Evolutionary conservation across 306 rosid genomes (phyloP).

Genomic region (Citrullus mucosospermus): DNA sequence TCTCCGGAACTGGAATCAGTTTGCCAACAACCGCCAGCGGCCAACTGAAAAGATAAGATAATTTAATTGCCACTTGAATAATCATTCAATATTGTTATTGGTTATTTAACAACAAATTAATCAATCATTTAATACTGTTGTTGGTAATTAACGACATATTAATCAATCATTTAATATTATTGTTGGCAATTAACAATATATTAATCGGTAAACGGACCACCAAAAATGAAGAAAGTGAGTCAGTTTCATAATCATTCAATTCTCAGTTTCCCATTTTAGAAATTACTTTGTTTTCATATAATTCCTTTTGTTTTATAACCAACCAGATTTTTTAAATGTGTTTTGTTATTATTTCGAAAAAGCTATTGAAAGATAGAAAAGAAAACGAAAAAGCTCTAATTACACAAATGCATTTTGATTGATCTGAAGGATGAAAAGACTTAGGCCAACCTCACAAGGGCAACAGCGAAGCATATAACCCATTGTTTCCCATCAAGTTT

Average conservation of each 20-base stretch:
- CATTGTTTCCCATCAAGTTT: conserved; percentile 50
- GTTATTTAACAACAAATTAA: too few species aligned
- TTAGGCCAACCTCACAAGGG: conserved; percentile 40
- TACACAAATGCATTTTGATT: background rate
- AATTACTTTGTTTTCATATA: background rate
- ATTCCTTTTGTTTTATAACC: background rate
- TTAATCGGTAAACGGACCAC: background rate
- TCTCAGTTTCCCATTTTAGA: background rate
- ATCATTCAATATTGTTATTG: background rate
- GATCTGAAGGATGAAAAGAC: background rate
- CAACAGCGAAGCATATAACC: conserved; percentile 46
- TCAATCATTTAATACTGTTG: background rate
- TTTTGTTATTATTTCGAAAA: background rate
- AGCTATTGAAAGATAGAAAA: background rate
- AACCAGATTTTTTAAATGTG: background rate
- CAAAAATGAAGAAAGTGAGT: background rate
- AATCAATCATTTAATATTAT: background rate
- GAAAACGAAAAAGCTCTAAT: background rate
- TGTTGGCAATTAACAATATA: background rate
- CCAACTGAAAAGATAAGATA: conserved; percentile 48
- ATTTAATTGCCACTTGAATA: background rate
- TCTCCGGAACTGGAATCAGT: conserved; percentile 66
- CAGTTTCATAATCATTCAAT: background rate
- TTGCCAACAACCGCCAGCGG: conserved; percentile 75
- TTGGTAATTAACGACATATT: background rate